Evolutionary conservation across 2,329 filamentous ascomycete species (phyloP).

Genomic region (Neofusicoccum kwambonambiense): DNA sequence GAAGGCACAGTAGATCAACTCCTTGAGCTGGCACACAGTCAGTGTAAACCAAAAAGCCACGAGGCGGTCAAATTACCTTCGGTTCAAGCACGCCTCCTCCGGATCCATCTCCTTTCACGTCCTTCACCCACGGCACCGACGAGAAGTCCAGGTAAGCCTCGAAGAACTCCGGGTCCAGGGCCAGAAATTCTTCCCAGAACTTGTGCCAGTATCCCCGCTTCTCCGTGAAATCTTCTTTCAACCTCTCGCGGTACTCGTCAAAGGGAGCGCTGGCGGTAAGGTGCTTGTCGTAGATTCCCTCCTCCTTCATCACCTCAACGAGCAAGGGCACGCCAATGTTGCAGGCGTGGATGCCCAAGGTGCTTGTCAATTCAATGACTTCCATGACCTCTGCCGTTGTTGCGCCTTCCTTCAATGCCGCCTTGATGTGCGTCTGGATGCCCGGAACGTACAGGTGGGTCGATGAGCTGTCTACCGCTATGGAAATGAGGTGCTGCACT

Average conservation of each 20-base stretch:
- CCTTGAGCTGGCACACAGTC: conserved; percentile 33
- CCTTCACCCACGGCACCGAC: conserved; percentile 42
- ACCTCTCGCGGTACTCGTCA: conserved; percentile 35
- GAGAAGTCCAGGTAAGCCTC: conserved; percentile 49
- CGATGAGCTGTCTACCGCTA: conserved; percentile 44
- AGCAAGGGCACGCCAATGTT: conserved; percentile 49
- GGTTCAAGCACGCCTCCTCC: conserved; percentile 39
- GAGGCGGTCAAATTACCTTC: conserved; percentile 33
- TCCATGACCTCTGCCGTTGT: conserved; percentile 46
- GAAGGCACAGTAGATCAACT: conserved; percentile 51
- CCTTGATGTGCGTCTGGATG: conserved; percentile 42
- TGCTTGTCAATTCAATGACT: conserved; percentile 44
- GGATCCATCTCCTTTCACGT: conserved; percentile 21
- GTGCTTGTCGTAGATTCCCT: conserved; percentile 31
- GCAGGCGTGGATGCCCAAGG: conserved; percentile 49
- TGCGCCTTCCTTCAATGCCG: conserved; percentile 42
- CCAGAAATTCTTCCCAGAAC: conserved; percentile 47
- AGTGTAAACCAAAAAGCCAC: background rate
- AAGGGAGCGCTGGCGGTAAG: conserved; percentile 24
- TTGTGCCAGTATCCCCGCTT: conserved; percentile 50
- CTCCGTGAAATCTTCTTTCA: conserved; percentile 45
- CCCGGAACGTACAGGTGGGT: conserved; percentile 48
- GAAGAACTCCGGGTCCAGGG: conserved; percentile 50
- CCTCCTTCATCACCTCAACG: conserved; percentile 48
- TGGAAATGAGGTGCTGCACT: conserved; percentile 43